Conservation (phyloP, 148 eudicot species). For the Amaranthus cruentus region DNA sequence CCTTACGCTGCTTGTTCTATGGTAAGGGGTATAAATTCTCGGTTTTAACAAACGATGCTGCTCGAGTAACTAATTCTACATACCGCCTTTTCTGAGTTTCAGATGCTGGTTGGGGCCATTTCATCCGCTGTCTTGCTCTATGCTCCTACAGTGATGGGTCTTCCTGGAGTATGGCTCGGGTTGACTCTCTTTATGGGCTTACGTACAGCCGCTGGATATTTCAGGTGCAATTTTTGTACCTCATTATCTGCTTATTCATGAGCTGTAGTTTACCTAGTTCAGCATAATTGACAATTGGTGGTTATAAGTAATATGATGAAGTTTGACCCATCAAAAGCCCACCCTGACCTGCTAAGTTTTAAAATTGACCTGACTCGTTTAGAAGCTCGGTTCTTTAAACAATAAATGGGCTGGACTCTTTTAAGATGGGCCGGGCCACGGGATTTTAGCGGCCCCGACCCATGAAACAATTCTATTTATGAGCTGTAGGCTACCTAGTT, state of each 20-base stretch:
- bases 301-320: not conserved
- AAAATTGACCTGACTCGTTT: too few species aligned
- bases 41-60: not conserved
- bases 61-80: not conserved
- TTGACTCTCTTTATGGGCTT: conserved; percentile 81
- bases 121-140: conserved; percentile 64
- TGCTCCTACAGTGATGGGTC: conserved; percentile 61
- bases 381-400: too few species aligned
- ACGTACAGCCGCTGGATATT: conserved; percentile 62
- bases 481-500: too few species aligned
- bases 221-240: conserved; percentile 44
- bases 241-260: not conserved
- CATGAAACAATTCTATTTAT: too few species aligned
- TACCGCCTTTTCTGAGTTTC: conserved; percentile 5
- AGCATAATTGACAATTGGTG: not conserved
- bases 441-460: too few species aligned
- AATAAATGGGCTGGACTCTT: too few species aligned
- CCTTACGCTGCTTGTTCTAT: conserved; percentile 74
- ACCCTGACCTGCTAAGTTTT: too few species aligned
- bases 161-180: conserved; percentile 89
- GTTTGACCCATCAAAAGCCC: too few species aligned
- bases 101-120: conserved; percentile 78
- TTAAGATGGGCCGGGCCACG: too few species aligned
- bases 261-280: not conserved
- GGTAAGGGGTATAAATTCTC: conserved; percentile 36